Base-by-base conservation (phyloP, 257 asterid species). In the Cordia subcordata region DNA sequence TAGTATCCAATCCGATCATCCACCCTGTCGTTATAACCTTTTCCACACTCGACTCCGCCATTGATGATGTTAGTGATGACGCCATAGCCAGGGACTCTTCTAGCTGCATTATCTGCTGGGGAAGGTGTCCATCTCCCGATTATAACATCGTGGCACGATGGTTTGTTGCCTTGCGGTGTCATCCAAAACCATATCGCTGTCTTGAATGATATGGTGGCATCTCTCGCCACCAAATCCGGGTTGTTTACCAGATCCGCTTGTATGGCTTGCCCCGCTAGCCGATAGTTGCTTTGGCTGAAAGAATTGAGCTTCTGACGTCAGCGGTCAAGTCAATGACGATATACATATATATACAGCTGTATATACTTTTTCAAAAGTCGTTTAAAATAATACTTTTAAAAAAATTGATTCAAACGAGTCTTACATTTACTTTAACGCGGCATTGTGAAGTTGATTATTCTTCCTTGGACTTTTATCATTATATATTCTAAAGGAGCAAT, bases 131-230 rank as follows among this genome's bases (percentile, higher is more conserved):
- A 76, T 45, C 53, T 53, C 37, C 79, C 79, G 0, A 53, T 54
- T 4, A 68, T 72, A 22, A 66, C 76, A 9, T 53, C 71, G 37
- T 72, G 73, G 52, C 75, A 20, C 0, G 79, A 76, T 13, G 79
- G 82, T 38, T 72, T 72, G 49, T 63, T 72, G 1, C 23, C 20
- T 10, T 72, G 79, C 4, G 76, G 71, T 56, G 68, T 72, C 82
- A 65, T 76, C 79, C 76, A 76, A 45, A 72, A 72, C 81, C 81
- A 76, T 8, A 76, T 12, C 0, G 78, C 78, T 10, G 71, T 64
- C 49, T 72, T 72, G 75, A 76, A 76, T 19, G 76, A 76, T 8
- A 68, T 23, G 0, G 63, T 66, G 0, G 76, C 57, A 51, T 76
- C 58, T 1, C 38, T 76, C 0, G 71, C 81, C 22, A 72, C 78